These are phyloP conservation scores for Amauroascus verrucosus DNA, from an alignment of 2,329 filamentous ascomycete species.

Conservation along the genomic window DNA sequence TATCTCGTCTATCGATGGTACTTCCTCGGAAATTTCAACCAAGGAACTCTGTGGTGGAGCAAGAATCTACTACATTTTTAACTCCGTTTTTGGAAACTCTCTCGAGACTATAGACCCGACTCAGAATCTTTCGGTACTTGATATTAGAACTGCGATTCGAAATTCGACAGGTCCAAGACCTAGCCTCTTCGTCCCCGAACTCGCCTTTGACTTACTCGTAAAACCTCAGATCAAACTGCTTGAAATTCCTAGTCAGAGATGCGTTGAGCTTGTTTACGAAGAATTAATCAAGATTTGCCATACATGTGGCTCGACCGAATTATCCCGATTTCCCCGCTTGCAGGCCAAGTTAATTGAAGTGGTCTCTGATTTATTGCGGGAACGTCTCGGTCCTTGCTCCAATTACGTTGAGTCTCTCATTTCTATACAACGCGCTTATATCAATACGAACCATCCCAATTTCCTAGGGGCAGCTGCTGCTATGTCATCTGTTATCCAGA, in stretches of 20 bases:
- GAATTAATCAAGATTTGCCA: constrained; percentile 99
- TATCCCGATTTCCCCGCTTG: constrained; percentile 80
- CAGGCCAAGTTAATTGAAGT: constrained; percentile 97
- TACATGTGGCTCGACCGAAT: constrained; percentile 90
- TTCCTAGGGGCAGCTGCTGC: constrained; percentile 93
- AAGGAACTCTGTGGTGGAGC: constrained; percentile 94
- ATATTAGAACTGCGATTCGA: constrained; percentile 93
- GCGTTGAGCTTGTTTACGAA: constrained; percentile 95
- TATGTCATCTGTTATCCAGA: constrained; percentile 93
- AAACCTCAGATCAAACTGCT: constrained; percentile 98
- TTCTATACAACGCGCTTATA: constrained; percentile 93
- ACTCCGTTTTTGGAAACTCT: constrained; percentile 94
- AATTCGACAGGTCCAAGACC: constrained; percentile 95
- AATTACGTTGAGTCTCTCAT: constrained; percentile 93
- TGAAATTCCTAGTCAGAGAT: constrained; percentile 88
- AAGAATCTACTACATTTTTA: constrained; percentile 97
- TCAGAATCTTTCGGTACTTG: constrained; percentile 82
- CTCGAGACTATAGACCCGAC: constrained; percentile 94
- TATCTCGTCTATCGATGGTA: constrained; percentile 97
- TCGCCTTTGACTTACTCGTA: constrained; percentile 93
- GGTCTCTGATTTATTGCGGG: constrained; percentile 86
- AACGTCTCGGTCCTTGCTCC: constrained; percentile 80
- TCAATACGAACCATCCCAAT: constrained; percentile 98
- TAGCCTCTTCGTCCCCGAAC: constrained; percentile 91
- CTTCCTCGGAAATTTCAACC: constrained; percentile 94